Evolutionary conservation across 305 asterid species (phyloP), one percentile per base, ranked within the genome.

Genomic region (Withania somnifera): DNA sequence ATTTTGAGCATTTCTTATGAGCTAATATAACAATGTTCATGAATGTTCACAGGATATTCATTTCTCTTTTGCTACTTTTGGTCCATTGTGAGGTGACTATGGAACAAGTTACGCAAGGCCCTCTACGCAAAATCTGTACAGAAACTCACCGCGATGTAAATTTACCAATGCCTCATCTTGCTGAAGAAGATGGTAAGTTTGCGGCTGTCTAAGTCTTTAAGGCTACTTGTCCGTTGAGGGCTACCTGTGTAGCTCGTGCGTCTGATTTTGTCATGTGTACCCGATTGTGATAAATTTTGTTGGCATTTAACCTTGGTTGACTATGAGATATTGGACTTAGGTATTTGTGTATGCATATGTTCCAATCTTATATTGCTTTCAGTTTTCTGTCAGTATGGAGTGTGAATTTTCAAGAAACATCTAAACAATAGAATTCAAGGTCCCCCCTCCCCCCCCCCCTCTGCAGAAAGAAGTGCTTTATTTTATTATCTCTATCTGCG

Each of bases 71-170:
- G 30, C 52, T 67, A 30, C 14, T 67, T 67, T 67, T 67, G 28
- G 30, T 36, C 77, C n/a, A 19, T 19, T 67, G 77, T 67, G n/a
- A 67, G n/a, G 51, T 67, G 10, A 67, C n/a, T 10, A 52, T 36
- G 47, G 77, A 67, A 67, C 52, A 66, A 20, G 30, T 1, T 9
- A 66, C 76, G 2, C n/a, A 4, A 13, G 52, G 77, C n/a, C 77
- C 52, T 67, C 77, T 36, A n/a, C 5, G 5, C 52, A 19, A 2
- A 0, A 67, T 67, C 17, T 67, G 77, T 19, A n/a, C 77, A 19
- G 0, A 0, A 0, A 67, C 52, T 36, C 10, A 4, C 10, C 0
- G 0, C 10, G 0, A 67, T 10, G 0, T 0, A 17, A 19, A 0
- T 10, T 19, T 10, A 10, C 1, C 0, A 19, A 0, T n/a, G n/a